Evolutionary conservation across 305 asterid genomes (phyloP).

Genomic region (Rubia peregrina): DNA sequence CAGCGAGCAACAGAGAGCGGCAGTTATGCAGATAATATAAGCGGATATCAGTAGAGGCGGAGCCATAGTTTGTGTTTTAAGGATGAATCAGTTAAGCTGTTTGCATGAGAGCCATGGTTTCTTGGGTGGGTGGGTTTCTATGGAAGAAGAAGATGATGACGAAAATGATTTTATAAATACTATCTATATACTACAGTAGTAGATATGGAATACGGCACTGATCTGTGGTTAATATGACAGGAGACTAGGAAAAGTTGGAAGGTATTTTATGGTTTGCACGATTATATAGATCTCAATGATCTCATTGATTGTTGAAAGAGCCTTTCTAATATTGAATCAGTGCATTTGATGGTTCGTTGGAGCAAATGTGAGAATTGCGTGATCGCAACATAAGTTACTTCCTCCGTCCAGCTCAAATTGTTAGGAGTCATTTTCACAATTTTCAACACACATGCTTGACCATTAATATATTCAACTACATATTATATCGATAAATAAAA

Average conservation of each 20-base stretch:
- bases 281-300: background rate
- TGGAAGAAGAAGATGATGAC: background rate
- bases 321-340: no score
- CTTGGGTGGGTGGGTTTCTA: background rate
- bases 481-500: no score
- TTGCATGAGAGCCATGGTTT: background rate
- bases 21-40: background rate
- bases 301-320: no score
- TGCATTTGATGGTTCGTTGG: background rate
- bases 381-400: no score
- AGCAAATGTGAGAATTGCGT: background rate
- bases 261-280: slow-evolving; percentile 10
- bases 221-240: background rate
- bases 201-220: background rate
- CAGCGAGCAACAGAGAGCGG: background rate
- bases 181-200: background rate
- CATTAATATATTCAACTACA: no score
- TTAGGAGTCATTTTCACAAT: no score
- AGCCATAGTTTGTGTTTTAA: background rate
- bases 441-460: no score
- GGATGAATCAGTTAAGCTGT: background rate
- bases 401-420: no score
- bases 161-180: background rate
- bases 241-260: background rate
- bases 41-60: background rate